Conservation (phyloP, 2,329 filamentous ascomycete species). For the Delphinella strobiligena region DNA sequence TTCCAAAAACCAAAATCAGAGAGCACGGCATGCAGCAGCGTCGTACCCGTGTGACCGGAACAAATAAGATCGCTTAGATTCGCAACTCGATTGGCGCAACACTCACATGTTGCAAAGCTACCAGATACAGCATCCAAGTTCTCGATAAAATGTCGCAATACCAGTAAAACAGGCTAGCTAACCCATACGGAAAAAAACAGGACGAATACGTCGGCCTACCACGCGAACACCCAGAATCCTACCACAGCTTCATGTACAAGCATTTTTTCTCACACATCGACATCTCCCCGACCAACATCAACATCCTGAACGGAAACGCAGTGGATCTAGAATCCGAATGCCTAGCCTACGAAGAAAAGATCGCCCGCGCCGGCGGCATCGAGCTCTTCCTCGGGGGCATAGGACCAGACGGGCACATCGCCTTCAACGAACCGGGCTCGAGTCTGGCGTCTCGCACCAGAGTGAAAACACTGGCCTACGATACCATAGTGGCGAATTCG, state of each 20-base stretch:
- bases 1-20: background rate
- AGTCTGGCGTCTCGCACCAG: constrained; percentile 65
- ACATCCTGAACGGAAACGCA: constrained; percentile 75
- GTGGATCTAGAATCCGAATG: constrained; percentile 65
- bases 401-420: constrained; percentile 76
- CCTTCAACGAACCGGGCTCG: constrained; percentile 82
- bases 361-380: constrained; percentile 63
- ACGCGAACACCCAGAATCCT: constrained; percentile 71
- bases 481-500: constrained; percentile 76
- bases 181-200: no score
- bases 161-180: no score
- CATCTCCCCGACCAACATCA: constrained; percentile 67
- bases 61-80: no score
- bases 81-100: no score
- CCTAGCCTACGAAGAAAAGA: constrained; percentile 66
- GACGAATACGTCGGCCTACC: constrained; percentile 81
- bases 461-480: constrained; percentile 77
- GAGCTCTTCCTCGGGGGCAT: constrained; percentile 79
- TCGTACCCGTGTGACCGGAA: background rate
- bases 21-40: background rate
- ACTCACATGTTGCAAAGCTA: no score
- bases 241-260: constrained; percentile 90
- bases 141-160: no score
- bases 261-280: constrained; percentile 82
- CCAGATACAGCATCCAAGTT: no score